Conservation (phyloP, 1,284 basidiomycete genomes). For the Singerocomus rubriflavus region DNA sequence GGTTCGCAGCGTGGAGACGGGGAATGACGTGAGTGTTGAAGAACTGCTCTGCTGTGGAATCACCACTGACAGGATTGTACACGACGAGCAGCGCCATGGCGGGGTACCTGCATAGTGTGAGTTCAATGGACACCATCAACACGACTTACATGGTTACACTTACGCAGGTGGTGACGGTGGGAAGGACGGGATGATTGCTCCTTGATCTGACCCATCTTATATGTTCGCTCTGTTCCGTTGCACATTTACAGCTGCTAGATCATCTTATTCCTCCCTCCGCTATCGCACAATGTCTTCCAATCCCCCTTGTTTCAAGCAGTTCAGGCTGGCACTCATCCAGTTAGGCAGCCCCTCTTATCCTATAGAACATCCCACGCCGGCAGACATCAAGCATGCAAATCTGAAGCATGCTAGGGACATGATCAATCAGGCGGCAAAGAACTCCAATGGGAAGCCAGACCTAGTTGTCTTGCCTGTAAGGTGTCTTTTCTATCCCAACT, state of each 20-base stretch:
- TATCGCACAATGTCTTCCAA: slow-evolving; percentile 28
- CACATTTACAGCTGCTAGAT: slow-evolving; percentile 1
- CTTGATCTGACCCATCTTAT: not conserved
- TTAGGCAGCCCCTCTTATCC: slow-evolving; percentile 67
- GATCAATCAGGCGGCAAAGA: slow-evolving; percentile 67
- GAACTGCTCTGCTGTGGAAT: slow-evolving; percentile 42
- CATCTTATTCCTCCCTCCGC: not conserved
- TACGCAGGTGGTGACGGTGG: slow-evolving; percentile 10
- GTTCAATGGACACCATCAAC: slow-evolving; percentile 1
- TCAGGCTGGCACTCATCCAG: slow-evolving; percentile 85
- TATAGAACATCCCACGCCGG: slow-evolving; percentile 17
- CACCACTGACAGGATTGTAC: slow-evolving; percentile 51
- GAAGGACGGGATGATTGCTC: not conserved
- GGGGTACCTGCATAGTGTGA: not conserved
- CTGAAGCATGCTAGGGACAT: slow-evolving; percentile 77
- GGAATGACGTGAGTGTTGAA: slow-evolving; percentile 63
- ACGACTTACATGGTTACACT: not conserved
- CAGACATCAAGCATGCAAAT: slow-evolving; percentile 60
- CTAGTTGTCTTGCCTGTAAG: slow-evolving; percentile 86
- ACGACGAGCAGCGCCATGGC: slow-evolving; percentile 46
- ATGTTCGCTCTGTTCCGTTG: slow-evolving; percentile 21
- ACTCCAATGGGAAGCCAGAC: slow-evolving; percentile 56
- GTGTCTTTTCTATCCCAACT: slow-evolving; percentile 1
- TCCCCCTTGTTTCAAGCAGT: slow-evolving; percentile 57
- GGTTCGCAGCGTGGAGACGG: slow-evolving; percentile 46